Conservation (phyloP, 805 yeast genomes). For the Suhomyces pyralidae region DNA sequence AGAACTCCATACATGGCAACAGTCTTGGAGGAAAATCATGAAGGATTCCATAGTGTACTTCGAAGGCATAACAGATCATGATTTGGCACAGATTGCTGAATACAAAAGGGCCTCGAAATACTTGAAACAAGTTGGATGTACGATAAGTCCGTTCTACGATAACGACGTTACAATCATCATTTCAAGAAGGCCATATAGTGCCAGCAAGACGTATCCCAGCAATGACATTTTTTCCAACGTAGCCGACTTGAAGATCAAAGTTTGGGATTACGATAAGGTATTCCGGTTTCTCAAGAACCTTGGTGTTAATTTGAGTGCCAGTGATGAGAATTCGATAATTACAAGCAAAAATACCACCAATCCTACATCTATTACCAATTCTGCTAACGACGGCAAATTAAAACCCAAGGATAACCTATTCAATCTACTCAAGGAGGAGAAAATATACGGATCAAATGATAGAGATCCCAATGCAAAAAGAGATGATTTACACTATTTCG, state of each 20-base stretch:
- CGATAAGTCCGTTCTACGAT: constrained; percentile 44
- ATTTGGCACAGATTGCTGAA: constrained; percentile 33
- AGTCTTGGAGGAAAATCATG: constrained; percentile 62
- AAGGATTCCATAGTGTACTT: constrained; percentile 57
- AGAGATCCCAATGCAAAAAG: constrained; percentile 82
- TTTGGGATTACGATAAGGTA: constrained; percentile 87
- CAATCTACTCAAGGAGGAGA: constrained; percentile 77
- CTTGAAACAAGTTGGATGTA: constrained; percentile 49
- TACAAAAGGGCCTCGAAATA: constrained; percentile 43
- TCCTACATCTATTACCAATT: not conserved
- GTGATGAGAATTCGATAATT: constrained; percentile 1
- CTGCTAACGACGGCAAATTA: not conserved
- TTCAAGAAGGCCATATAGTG: constrained; percentile 53
- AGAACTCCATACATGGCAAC: constrained; percentile 58
- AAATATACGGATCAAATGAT: constrained; percentile 80
- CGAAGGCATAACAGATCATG: constrained; percentile 47
- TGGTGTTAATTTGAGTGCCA: constrained; percentile 25
- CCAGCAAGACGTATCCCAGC: constrained; percentile 39
- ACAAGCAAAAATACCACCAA: constrained; percentile 3
- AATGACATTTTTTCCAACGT: constrained; percentile 70
- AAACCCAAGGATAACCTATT: constrained; percentile 21
- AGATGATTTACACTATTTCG: constrained; percentile 81
- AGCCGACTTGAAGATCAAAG: constrained; percentile 58
- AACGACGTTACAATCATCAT: constrained; percentile 73
- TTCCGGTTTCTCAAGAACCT: constrained; percentile 70